Evolutionary conservation across 495 filamentous ascomycete species (phyloP), one percentile per base, ranked within the genome.

Genomic region (Xylaria palmicola): DNA sequence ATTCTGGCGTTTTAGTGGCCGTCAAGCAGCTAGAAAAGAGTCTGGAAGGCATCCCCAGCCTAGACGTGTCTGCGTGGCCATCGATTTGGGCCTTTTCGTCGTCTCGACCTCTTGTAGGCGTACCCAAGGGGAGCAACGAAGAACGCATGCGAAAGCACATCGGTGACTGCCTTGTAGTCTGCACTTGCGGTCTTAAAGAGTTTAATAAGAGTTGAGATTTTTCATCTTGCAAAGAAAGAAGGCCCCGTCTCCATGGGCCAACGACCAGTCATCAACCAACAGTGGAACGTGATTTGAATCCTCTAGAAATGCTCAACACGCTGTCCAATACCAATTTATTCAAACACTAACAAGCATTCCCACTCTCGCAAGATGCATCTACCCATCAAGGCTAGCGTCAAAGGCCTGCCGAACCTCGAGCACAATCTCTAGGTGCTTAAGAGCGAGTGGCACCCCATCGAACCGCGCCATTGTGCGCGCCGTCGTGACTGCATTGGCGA

Each of bases 401-500:
- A 71, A 71, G 0, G 53, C 52, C 12, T 62, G 34, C n/a, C 64
- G 61, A 6, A 82, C 74, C 2, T 79, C 74, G 47, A 84, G 64
- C 13, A 83, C 79, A 17, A 67, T 78, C 54, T 75, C 63, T 10
- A 85, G 71, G 62, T 83, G 80, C 29, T 68, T 57, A 26, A 75
- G 64, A 13, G 52, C 67, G 32, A 85, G 65, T 20, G 64, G 70
- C 30, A 72, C 79, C 3, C 74, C 59, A 24, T 71, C 60, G 40
- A 64, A 67, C 20, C 68, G 59, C 13, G 77, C 74, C 56, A 79
- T 56, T 4, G 75, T 81, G 55, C 71, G 62, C 7, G 76, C 74
- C 0, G 76, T 86, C 68, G 86, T 86, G 22, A 88, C 73, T 3
- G 83, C 76, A 66, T 87, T 89, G 71, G 86, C 86, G 61, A 88